Evolutionary conservation across 2,329 filamentous ascomycete species (phyloP), one percentile per base, ranked within the genome.

Genomic region (Lojkania enalia): DNA sequence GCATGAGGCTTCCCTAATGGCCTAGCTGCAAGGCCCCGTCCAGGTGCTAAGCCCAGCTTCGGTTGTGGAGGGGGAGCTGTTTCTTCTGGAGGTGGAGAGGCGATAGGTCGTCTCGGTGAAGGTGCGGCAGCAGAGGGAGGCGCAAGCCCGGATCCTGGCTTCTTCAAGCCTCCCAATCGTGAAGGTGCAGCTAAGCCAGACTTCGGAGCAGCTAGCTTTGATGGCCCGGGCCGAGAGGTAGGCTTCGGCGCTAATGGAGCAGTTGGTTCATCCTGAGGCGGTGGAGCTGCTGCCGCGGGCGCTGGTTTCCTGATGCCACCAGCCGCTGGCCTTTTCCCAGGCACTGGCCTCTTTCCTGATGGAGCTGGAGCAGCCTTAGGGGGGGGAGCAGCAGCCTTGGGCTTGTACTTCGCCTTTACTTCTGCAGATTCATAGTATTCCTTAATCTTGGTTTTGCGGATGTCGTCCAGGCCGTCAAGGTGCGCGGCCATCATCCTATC

Each of bases 401-500:
- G 92, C 72, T 95, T 95, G 66, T 90, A 90, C 66, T 94, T 95
- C 20, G 89, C 87, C 66, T 90, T 91, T 42, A 95, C 89, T 64
- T 92, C 85, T 20, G 88, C 89, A 4, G 80, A 78, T 43, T 92
- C 88, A 48, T 85, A 88, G 67, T 84, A 97, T 68, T 99, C 94
- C 74, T 95, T 96, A 67, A 97, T 88, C 71, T 96, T 99, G 51
- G 79, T 87, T 74, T 96, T 97, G 49, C 91, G 83, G 55, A 97
- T 97, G 18, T 99, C 94, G 64, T 99, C 94, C 2, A 99, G 77
- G 2, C 90, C 90, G 52, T 92, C 92, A 13, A 99, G 74, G 66
- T 95, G 88, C 6, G 89, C 87, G 32, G 87, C 90, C 94, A 99
- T 99, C 40, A 88, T 88, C 45, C 94, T 84, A 70, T 99, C 95